Conservation (phyloP, 208 protist species). For the Phytomonas francai region DNA sequence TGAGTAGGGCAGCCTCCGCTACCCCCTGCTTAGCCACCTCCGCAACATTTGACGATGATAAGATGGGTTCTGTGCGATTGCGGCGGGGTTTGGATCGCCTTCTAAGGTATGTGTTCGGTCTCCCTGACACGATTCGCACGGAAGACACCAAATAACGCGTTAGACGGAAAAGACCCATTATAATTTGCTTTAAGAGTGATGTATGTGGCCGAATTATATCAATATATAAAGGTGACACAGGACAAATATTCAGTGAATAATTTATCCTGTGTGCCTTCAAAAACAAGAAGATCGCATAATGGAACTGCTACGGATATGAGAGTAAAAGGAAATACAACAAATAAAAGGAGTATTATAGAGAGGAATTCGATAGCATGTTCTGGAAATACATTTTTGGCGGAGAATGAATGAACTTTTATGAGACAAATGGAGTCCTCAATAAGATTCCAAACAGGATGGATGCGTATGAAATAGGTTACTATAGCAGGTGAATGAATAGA, state of each 20-base stretch:
- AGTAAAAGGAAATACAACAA: background rate
- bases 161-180: background rate
- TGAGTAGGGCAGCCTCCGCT: background rate
- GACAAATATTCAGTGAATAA: conserved; percentile 3
- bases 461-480: background rate
- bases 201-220: background rate
- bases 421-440: background rate
- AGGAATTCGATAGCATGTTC: background rate
- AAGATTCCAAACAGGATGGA: background rate
- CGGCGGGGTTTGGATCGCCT: background rate
- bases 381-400: background rate
- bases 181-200: background rate
- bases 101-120: background rate
- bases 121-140: background rate
- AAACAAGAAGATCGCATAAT: conserved; percentile 4
- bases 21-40: background rate
- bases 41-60: background rate
- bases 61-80: background rate
- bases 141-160: background rate
- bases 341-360: background rate
- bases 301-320: background rate
- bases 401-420: background rate
- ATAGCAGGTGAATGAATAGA: background rate
- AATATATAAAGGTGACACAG: conserved; percentile 5
- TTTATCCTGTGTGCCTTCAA: background rate